Evolutionary conservation across 140 eudicot species (phyloP), one percentile per base, ranked within the genome.

Genomic region (Bidens hawaiensis): DNA sequence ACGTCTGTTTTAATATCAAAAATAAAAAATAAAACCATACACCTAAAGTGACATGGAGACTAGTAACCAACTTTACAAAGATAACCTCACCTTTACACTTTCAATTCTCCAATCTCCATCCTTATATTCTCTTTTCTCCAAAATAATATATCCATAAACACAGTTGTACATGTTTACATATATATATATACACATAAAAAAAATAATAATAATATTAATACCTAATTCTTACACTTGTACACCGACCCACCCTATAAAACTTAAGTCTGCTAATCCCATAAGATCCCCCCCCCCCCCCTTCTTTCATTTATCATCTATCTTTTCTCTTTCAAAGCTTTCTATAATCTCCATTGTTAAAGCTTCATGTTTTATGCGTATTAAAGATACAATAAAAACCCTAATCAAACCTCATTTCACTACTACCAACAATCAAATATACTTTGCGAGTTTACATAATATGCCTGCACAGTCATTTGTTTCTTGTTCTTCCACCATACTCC

Each of bases 31-130:
- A 10, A 36, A 36, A 36, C 43, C 24, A 72, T 64, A 64, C 38
- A 65, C 57, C 16, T 15, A 53, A 74, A 67, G 70, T 38, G 27
- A 51, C 16, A 67, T 31, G 25, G 65, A 67, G 67, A 75, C 75
- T 50, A 75, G 79, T 75, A 59, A 58, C 69, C 65, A 60, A 68
- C 75, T 68, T 68, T 60, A 19, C 40, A 62, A 62, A 71, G 79
- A 38, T 57, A 30, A 25, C 60, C 57, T 57, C 59, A 67, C 6
- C 75, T 67, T 68, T 68, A 59, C 75, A 74, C 75, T 57, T 74
- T 51, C 59, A 18, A 28, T 65, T 56, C 56, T 73, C 68, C 68
- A 67, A 74, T 73, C 68, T 19, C 68, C 24, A 57, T 73, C 73
- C 73, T 46, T 65, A 73, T 73, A 74, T 66, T 57, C 74, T 49